Evolutionary conservation across 345 rosid species (phyloP).

Genomic region (Hibiscus syriacus): DNA sequence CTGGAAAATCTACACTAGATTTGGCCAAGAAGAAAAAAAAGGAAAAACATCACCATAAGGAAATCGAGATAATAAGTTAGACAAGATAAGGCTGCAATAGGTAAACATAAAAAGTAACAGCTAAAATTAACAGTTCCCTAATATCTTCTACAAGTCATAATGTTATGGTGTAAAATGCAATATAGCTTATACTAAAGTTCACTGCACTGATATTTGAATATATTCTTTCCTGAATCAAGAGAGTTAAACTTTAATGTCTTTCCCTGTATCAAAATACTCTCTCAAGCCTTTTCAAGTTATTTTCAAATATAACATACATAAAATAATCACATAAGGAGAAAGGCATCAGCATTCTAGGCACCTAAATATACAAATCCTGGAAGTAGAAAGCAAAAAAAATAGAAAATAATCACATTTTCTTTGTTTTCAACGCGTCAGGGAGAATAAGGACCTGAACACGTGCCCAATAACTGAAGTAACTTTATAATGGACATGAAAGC

Average conservation of each 20-base stretch:
- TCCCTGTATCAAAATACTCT: background rate
- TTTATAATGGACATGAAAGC: conserved; percentile 46
- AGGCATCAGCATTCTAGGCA: background rate
- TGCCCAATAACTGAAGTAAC: conserved; percentile 92
- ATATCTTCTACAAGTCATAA: background rate
- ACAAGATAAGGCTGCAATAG: background rate
- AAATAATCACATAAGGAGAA: background rate
- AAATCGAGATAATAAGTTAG: background rate
- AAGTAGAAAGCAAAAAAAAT: background rate
- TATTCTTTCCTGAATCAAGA: background rate
- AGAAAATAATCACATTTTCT: background rate
- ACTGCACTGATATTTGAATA: background rate
- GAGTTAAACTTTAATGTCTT: background rate
- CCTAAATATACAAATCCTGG: background rate
- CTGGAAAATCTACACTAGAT: conserved; percentile 89
- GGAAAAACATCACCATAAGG: background rate
- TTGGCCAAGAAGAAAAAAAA: conserved; percentile 16
- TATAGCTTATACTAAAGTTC: background rate
- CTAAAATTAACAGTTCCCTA: background rate
- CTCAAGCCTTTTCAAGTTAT: background rate
- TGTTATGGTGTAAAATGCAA: background rate
- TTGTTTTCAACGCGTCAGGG: background rate
- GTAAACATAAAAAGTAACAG: background rate
- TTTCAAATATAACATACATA: conserved; percentile 1
- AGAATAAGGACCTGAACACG: conserved; percentile 71